phyloP scores from a whole-genome alignment of 495 filamentous ascomycete genomes.

The Mycothermus thermophilus region DNA sequence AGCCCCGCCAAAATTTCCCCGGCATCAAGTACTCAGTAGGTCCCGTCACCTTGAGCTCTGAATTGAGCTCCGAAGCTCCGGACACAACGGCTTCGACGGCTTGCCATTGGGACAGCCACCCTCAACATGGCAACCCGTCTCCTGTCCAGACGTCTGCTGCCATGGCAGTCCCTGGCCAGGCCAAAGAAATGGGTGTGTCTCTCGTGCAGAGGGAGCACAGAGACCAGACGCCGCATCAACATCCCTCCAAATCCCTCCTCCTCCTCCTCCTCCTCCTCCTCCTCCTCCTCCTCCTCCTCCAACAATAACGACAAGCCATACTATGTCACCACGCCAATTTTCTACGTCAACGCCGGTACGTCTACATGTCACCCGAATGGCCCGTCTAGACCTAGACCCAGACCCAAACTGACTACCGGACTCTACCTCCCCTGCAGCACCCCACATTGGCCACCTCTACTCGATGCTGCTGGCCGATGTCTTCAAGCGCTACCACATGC shows the following conservation, averaged over 20 bases:
- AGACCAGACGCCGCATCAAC: too few relatives aligned
- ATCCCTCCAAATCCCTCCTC: too few relatives aligned
- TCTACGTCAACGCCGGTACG: slow-evolving; percentile 94
- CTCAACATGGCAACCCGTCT: too few relatives aligned
- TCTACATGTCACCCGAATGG: background rate
- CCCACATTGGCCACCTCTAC: slow-evolving; percentile 91
- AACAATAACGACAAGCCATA: slow-evolving; percentile 54
- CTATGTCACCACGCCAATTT: slow-evolving; percentile 94
- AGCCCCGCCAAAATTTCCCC: too few relatives aligned
- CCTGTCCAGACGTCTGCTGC: slow-evolving; percentile 8
- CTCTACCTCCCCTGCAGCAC: slow-evolving; percentile 52
- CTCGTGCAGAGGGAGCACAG: slow-evolving; percentile 6
- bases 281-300: background rate
- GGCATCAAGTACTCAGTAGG: too few relatives aligned
- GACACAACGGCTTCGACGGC: too few relatives aligned
- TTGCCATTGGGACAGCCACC: too few relatives aligned
- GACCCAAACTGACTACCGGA: slow-evolving; percentile 10
- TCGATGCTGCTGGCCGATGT: slow-evolving; percentile 84
- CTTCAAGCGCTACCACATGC: slow-evolving; percentile 80
- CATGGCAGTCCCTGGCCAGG: slow-evolving; percentile 7
- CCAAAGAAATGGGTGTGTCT: slow-evolving; percentile 12
- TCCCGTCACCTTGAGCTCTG: too few relatives aligned
- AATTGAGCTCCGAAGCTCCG: too few relatives aligned
- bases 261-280: slow-evolving; percentile 5
- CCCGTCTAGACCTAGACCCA: background rate